Evolutionary conservation across 768 basidiomycete genomes (phyloP).

Genomic region (Clavaria fumosa): DNA sequence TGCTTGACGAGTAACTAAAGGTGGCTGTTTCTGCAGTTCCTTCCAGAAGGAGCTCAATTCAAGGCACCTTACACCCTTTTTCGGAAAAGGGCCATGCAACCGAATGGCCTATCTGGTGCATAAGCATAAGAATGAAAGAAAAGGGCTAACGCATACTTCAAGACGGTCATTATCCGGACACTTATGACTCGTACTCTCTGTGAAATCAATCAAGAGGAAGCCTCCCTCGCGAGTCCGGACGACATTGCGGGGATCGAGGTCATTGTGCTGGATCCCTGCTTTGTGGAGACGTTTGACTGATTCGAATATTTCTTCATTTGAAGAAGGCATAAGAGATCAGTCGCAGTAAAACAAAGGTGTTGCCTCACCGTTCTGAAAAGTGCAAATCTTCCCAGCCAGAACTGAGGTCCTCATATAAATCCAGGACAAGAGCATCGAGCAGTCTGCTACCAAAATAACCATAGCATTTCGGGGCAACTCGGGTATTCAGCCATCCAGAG

Average conservation of each 20-base stretch:
- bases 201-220: too few species aligned
- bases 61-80: too few species aligned
- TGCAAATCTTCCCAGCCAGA: neutral
- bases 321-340: neutral
- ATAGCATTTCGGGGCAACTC: neutral
- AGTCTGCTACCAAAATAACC: neutral
- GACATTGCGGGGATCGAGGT: neutral
- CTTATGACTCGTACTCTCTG: too few species aligned
- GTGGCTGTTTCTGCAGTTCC: neutral
- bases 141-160: too few species aligned
- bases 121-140: too few species aligned
- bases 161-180: too few species aligned
- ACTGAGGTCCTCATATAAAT: neutral
- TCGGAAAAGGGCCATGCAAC: too few species aligned
- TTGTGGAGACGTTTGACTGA: neutral
- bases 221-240: neutral
- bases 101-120: too few species aligned
- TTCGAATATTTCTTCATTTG: neutral
- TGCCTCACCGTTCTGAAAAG: neutral
- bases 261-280: neutral
- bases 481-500: neutral
- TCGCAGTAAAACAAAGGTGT: neutral
- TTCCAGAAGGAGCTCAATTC: neutral
- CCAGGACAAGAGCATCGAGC: neutral
- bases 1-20: conserved; percentile 42